Percentiles rank a stretch among this genome's conserved stretches.
These are phyloP conservation scores for Fusarium clavum DNA, from an alignment of 2,329 filamentous ascomycete species.

Conservation along the genomic window DNA sequence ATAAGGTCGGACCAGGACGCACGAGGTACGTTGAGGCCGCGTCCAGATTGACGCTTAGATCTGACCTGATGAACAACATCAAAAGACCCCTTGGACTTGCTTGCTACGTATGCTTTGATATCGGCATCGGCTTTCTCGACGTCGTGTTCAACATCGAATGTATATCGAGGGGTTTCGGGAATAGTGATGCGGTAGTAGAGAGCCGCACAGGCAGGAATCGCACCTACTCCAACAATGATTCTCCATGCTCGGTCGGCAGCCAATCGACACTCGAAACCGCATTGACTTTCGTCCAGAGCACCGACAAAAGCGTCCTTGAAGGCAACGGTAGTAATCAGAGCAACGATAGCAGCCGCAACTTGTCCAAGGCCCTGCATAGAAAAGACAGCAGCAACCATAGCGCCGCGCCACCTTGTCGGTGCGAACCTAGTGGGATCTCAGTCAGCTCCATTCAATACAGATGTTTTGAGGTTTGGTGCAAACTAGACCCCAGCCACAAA, in stretches of 20 bases:
- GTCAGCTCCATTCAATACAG: constrained; percentile 29
- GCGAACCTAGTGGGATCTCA: constrained; percentile 68
- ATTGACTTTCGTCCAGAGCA: constrained; percentile 58
- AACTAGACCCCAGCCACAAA: constrained; percentile 29
- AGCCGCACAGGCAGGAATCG: constrained; percentile 79
- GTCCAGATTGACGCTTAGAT: constrained; percentile 64
- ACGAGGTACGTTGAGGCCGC: constrained; percentile 71
- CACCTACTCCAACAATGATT: constrained; percentile 82
- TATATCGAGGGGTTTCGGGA: constrained; percentile 85
- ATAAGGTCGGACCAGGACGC: constrained; percentile 77
- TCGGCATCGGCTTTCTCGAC: constrained; percentile 80
- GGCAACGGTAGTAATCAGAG: constrained; percentile 73
- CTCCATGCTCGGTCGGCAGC: constrained; percentile 87
- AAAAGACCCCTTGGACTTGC: constrained; percentile 60
- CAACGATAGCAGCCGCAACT: constrained; percentile 75
- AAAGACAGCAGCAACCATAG: constrained; percentile 86
- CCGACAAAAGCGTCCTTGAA: constrained; percentile 66
- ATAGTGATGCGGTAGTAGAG: constrained; percentile 90
- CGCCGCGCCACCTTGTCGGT: constrained; percentile 82
- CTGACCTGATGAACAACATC: constrained; percentile 62
- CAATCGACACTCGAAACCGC: constrained; percentile 71
- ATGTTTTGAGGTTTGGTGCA: not conserved
- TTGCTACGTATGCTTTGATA: constrained; percentile 69
- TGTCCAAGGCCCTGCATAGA: constrained; percentile 89
- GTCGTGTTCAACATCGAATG: constrained; percentile 82